These are phyloP conservation scores for Tagetes erecta DNA, from an alignment of 129 eudicot species.

Conservation along the genomic window DNA sequence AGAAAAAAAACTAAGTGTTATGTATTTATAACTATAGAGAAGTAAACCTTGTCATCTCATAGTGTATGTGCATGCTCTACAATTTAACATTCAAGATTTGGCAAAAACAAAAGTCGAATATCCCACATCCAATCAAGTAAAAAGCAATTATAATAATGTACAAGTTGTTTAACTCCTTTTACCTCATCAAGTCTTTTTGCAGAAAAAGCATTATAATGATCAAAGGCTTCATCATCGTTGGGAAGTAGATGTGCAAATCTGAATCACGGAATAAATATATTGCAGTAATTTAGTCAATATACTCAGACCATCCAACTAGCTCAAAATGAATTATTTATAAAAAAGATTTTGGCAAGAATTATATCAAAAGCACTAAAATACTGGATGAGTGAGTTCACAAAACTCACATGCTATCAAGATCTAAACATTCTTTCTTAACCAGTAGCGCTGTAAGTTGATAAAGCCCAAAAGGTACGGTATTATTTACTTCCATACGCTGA, in stretches of 20 bases:
- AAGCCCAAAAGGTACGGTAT: constrained; percentile 77
- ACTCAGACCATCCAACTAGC: constrained; percentile 13
- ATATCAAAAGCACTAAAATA: constrained; percentile 12
- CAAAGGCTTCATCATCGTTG: constrained; percentile 90
- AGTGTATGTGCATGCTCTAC: constrained; percentile 11
- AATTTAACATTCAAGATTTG: neutral
- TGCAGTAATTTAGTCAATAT: neutral
- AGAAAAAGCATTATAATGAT: constrained; percentile 65
- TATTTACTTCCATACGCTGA: constrained; percentile 78
- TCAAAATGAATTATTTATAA: neutral
- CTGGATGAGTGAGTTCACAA: constrained; percentile 5
- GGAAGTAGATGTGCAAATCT: constrained; percentile 97
- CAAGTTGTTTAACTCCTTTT: constrained; percentile 11
- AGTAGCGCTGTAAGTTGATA: constrained; percentile 91
- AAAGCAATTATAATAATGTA: constrained; percentile 2
- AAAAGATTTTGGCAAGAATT: neutral
- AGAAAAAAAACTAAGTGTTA: neutral
- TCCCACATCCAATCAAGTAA: constrained; percentile 2
- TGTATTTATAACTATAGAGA: neutral
- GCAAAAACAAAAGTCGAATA: neutral
- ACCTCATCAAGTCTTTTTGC: constrained; percentile 97
- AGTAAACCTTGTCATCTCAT: neutral
- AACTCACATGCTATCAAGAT: constrained; percentile 93
- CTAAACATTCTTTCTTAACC: constrained; percentile 77
- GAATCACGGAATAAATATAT: constrained; percentile 26